Base-by-base conservation (phyloP, 768 basidiomycete species). In the Amanita phalloides region DNA sequence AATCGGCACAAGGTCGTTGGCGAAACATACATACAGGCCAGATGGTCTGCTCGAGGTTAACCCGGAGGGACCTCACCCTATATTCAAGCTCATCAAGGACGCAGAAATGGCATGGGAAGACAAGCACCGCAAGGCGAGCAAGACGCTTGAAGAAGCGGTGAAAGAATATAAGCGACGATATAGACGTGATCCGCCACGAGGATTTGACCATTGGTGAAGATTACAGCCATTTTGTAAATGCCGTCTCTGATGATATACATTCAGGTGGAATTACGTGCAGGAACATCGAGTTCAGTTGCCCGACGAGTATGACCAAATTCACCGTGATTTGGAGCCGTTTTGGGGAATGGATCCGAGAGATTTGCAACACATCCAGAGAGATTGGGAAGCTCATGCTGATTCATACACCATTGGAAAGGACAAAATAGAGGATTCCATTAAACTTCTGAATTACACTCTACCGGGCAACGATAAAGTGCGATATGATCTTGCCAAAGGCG, bases 131-230 rank as follows among this genome's bases (percentile, higher is more conserved):
- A 68, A 67, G 49, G 88, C 94, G 57, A 90, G 86, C 65, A 79
- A 72, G 57, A 85, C 86, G 0, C 70, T 96, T n/a, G 68, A 70
- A 28, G 73, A 84, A 50, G 93, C 92, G 1, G 86, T 84, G 0
- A 64, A 65, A 10, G 90, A 92, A 65, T 96, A 97, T 66, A 73
- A 73, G 49, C 71, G 76, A 37, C 72, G 91, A 58, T 94, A 93
- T 64, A 71, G 69, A 21, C 75, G 87, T 43, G 67, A 75, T 36
- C 93, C 93, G 0, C 92, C 94, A 0, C 71, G 72, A 39, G 93
- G 94, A 0, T 96, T 95, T 58, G 89, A 89, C 61, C 67, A 75
- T 33, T 94, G 92, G 92, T 90, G 73, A n/a, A 26, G 28, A 37
- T 41, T n/a, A 17, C 33, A 9, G 28, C 6, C 26, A 11, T 7